Base-by-base conservation (phyloP, 495 filamentous ascomycete genomes). In the Friedmanniomyces endolithicus region DNA sequence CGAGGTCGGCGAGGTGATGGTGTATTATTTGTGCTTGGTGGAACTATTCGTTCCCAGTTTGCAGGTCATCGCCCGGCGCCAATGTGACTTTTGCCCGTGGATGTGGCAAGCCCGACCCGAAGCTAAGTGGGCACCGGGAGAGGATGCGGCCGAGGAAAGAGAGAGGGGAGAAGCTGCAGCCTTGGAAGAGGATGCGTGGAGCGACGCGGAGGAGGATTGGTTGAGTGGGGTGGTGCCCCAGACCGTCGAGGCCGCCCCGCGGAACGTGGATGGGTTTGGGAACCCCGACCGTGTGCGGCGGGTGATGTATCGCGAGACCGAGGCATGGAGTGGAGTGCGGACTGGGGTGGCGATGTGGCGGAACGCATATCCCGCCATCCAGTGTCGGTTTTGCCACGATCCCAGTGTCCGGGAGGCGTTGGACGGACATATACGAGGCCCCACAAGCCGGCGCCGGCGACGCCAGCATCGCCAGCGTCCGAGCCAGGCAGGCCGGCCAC, bases 11-110 rank as follows among this genome's bases (percentile, higher is more conserved):
- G 50, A 52, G 50, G 29, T 52, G 37, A 29, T 52, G 37, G 50
- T 41, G 50, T 52, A 41, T 39, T 52, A 40, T 52, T 52, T 52
- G 50, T 52, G 50, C 31, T 52, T 52, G 37, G 50, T 41, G 34
- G 8, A 40, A 29, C 50, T 22, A 22, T 52, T 52, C 37, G 22
- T 52, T n/a, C 16, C 17, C 25, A 14, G 22, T 20, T 40, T 52
- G 31, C 50, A 52, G 50, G 22, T 50, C 24, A 23, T 37, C 9
- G 11, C 31, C 24, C 11, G 48, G 48, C n/a, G 48, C 31, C 31
- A 16, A 50, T 16, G 17, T 37, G 14, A 35, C 24, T 50, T 33
- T 50, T 31, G 27, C 27, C 27, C 27, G 27, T 31, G 27, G 27
- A 31, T 50, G 31, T 50, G 48, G 48, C 14, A 50, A 24, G 23